Evolutionary conservation across 768 basidiomycete genomes (phyloP).

Genomic region (Phylloporus sp.): DNA sequence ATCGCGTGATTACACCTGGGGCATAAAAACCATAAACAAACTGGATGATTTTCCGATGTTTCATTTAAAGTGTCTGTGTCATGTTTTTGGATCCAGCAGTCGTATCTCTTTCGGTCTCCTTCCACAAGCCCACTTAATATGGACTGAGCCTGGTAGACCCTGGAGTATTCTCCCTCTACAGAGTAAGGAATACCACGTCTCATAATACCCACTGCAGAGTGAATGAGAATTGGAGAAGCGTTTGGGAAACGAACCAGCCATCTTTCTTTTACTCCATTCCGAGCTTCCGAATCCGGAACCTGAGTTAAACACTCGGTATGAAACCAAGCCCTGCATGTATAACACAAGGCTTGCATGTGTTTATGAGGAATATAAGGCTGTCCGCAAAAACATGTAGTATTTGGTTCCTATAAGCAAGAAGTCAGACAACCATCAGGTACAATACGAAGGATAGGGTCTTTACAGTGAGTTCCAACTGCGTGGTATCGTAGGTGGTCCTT

Average conservation of each 20-base stretch:
- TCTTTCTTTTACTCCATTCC: neutral
- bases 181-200: neutral
- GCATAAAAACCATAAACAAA: neutral
- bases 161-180: neutral
- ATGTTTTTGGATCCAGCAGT: conserved; percentile 2
- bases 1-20: neutral
- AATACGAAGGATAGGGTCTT: neutral
- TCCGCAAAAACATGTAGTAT: neutral
- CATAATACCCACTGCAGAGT: neutral
- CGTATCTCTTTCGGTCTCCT: neutral
- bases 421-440: neutral
- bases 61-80: neutral
- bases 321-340: neutral
- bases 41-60: neutral
- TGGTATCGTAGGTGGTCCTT: neutral
- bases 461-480: neutral
- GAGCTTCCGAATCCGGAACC: neutral
- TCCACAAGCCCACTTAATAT: conserved; percentile 1
- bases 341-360: neutral
- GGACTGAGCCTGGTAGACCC: conserved; percentile 8
- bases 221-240: neutral
- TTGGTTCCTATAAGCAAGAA: neutral
- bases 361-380: neutral
- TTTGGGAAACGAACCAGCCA: neutral
- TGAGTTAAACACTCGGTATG: neutral